Percentiles rank a stretch among this genome's conserved stretches.
Conservation (phyloP, 2,329 filamentous ascomycete species). For the Keithomyces neogunnii region DNA sequence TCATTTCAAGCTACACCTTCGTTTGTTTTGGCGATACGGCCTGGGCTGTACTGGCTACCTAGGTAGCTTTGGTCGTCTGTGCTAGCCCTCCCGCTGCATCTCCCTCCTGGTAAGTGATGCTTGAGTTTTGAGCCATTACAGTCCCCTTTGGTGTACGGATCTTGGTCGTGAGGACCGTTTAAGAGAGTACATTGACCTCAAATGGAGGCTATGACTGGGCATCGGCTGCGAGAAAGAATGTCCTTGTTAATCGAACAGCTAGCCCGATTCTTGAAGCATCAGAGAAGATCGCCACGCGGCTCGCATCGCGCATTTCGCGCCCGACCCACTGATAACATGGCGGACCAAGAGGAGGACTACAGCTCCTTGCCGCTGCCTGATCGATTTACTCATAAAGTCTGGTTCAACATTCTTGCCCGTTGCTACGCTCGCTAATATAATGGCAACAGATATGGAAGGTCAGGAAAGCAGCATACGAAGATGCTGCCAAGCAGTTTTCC, state of each 20-base stretch:
- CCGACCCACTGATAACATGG: conserved; percentile 45
- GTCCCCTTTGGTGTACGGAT: neutral
- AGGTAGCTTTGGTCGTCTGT: neutral
- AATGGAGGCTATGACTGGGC: conserved; percentile 14
- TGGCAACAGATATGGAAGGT: conserved; percentile 78
- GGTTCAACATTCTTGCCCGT: conserved; percentile 5
- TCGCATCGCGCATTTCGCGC: conserved; percentile 6
- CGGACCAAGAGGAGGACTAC: conserved; percentile 76
- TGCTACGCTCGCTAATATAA: conserved; percentile 7
- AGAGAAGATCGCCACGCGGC: neutral
- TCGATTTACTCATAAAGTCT: conserved; percentile 74
- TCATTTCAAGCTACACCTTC: conserved; percentile 1
- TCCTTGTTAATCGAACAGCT: conserved; percentile 23
- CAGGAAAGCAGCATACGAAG: conserved; percentile 89
- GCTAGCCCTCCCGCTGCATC: neutral
- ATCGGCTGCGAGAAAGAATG: conserved; percentile 14
- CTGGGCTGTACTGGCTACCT: neutral
- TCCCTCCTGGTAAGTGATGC: conserved; percentile 2
- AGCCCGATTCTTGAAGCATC: conserved; percentile 14
- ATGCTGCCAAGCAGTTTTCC: conserved; percentile 80
- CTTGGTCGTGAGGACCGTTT: neutral
- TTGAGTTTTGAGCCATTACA: neutral
- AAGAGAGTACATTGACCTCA: neutral
- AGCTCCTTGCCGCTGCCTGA: conserved; percentile 70
- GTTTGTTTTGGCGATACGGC: neutral